Base-by-base conservation (phyloP, 495 filamentous ascomycete genomes). In the Staphylotrichum tortipilum region DNA sequence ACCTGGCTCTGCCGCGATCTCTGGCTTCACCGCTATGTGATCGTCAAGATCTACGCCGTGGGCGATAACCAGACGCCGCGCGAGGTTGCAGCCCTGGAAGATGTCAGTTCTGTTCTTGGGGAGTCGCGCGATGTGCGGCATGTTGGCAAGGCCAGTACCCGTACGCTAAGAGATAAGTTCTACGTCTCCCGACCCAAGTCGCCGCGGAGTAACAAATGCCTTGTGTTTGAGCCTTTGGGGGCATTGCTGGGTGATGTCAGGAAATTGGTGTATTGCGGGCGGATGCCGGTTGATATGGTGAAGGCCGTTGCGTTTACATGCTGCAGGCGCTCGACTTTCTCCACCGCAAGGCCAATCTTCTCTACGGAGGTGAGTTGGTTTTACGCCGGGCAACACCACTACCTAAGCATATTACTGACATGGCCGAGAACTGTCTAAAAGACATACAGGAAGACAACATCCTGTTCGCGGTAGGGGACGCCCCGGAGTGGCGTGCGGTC, bases 1-100 rank as follows among this genome's bases (percentile, higher is more conserved):
- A 75, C 72, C 6, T 78, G 68, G 72, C 61, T 75, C n/a, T 64
- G 62, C n/a, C 61, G 56, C n/a, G 66, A 73, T 62, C 60, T 71
- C 42, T 11, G 33, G 10, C 3, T 30, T 8, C 34, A 48, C 12
- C 34, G 34, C 34, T 39, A 48, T 26, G 45, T 39, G 14, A 21
- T 22, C 21, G 1, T 47, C 31, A 47, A 47, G 21, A 37, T 47
- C 44, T 47, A 34, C 14, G 43, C 43, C 5, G 6, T 31, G 31
- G 9, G 31, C 31, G 12, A 37, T 12, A 15, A 1, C 14, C 31
- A 47, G 6, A 24, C 33, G 4, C 19, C n/a, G 30, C 44, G 44
- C 19, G 44, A 47, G 19, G 19, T 47, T 26, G 31, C 31, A 8
- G 44, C 44, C 12, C 44, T 47, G 19, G n/a, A 15, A 11, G 30